Evolutionary conservation across 1,139 yeast species (phyloP).

Genomic region (Debaryomycetaceae sp.): DNA sequence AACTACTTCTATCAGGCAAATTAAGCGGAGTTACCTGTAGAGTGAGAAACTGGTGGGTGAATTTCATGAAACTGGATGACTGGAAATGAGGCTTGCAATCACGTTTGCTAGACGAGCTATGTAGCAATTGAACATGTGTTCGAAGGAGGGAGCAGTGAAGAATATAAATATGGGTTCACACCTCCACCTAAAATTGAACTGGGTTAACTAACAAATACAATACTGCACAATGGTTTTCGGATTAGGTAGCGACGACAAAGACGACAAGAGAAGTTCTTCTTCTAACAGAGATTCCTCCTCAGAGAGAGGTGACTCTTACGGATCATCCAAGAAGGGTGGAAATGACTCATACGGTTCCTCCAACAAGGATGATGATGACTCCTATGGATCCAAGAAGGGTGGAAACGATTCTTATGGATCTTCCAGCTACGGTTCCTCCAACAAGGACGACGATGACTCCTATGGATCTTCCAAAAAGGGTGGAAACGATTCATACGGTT

Average conservation of each 20-base stretch:
- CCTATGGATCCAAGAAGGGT: constrained; percentile 8
- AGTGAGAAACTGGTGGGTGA: background rate
- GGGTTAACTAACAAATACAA: background rate
- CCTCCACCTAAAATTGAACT: background rate
- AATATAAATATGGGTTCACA: background rate
- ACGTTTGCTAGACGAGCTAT: background rate
- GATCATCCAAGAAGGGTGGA: constrained; percentile 3
- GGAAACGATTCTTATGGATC: constrained; percentile 16
- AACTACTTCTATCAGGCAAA: background rate
- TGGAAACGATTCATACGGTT: constrained; percentile 14
- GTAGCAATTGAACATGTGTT: background rate
- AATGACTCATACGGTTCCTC: constrained; percentile 11
- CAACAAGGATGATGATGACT: constrained; percentile 5
- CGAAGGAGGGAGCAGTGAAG: background rate
- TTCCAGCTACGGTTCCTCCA: constrained; percentile 14
- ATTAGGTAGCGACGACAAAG: constrained; percentile 19
- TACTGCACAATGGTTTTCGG: constrained; percentile 25
- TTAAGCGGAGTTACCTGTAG: background rate
- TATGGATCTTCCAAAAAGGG: constrained; percentile 15
- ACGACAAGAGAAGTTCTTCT: constrained; percentile 6
- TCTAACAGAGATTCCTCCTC: background rate
- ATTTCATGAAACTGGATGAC: background rate
- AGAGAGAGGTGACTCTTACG: constrained; percentile 1
- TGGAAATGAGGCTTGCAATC: background rate
- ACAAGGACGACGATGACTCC: constrained; percentile 11